These are phyloP conservation scores for Pestalotiopsis sp. DNA, from an alignment of 2,329 filamentous ascomycete genomes.

Conservation along the genomic window DNA sequence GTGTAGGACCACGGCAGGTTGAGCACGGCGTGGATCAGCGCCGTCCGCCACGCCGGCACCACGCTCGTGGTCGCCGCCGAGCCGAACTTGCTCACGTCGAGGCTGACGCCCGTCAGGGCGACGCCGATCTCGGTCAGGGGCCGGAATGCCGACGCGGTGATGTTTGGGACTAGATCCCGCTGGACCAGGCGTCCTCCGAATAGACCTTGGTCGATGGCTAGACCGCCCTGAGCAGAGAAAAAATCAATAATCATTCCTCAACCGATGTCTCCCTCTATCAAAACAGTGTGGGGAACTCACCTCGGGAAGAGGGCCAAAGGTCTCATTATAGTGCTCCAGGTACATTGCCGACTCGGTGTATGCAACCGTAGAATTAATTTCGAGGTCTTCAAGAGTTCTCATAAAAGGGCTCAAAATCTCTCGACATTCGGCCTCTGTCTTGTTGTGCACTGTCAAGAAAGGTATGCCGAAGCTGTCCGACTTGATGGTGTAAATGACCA, in stretches of 20 bases:
- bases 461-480: constrained; percentile 21
- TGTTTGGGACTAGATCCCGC: constrained; percentile 30
- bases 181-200: constrained; percentile 38
- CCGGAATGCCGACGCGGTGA: constrained; percentile 26
- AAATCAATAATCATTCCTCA: neutral
- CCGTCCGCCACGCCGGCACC: constrained; percentile 35
- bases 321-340: neutral
- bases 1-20: constrained; percentile 21
- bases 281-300: neutral
- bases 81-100: constrained; percentile 27
- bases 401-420: neutral
- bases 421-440: constrained; percentile 29
- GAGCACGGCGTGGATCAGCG: constrained; percentile 20
- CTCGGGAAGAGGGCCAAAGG: neutral
- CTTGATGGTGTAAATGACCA: constrained; percentile 23
- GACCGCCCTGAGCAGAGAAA: constrained; percentile 27
- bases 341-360: neutral
- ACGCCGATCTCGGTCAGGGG: constrained; percentile 32
- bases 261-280: no score
- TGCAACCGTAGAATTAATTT: neutral
- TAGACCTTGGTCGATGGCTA: constrained; percentile 23
- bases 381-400: neutral
- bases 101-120: constrained; percentile 30
- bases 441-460: constrained; percentile 28
- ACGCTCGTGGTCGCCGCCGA: constrained; percentile 29